Conservation (phyloP, 2,329 filamentous ascomycete genomes). For the Cladophialophora yegresii region DNA sequence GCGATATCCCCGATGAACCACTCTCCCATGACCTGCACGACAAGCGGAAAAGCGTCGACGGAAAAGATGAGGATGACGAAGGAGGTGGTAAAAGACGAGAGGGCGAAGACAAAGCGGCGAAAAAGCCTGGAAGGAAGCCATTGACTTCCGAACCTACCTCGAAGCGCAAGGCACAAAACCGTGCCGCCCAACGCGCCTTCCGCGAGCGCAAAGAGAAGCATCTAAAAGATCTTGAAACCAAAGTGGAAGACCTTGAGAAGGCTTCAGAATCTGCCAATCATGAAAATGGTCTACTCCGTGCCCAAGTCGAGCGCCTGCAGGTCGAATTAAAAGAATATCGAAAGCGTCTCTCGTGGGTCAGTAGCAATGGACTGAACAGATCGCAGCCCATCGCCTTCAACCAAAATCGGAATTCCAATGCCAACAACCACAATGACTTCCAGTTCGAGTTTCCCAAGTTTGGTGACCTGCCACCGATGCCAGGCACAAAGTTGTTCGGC, state of each 20-base stretch:
- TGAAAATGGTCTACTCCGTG: conserved; percentile 79
- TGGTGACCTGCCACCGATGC: conserved; percentile 63
- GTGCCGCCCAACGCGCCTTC: conserved; percentile 89
- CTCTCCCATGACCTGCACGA: conserved; percentile 56
- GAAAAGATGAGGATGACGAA: conserved; percentile 60
- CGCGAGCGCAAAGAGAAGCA: conserved; percentile 91
- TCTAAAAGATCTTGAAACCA: conserved; percentile 54
- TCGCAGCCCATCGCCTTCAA: conserved; percentile 47
- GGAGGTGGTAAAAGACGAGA: conserved; percentile 75
- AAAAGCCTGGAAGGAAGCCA: conserved; percentile 96
- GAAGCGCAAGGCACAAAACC: conserved; percentile 82
- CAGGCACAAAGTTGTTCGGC: conserved; percentile 26
- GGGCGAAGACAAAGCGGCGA: conserved; percentile 79
- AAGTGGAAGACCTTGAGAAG: conserved; percentile 70
- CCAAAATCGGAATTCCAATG: conserved; percentile 51
- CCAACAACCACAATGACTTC: conserved; percentile 73
- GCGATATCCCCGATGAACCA: conserved; percentile 60
- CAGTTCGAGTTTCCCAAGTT: conserved; percentile 97
- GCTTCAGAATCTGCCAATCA: conserved; percentile 77
- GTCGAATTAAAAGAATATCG: conserved; percentile 86
- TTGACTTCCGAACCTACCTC: conserved; percentile 93
- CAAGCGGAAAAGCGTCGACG: conserved; percentile 58
- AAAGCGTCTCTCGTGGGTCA: conserved; percentile 72
- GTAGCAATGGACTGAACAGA: conserved; percentile 49
- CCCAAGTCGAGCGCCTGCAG: conserved; percentile 86